Conservation (phyloP, 192 early-diverging fungal genomes). For the Backusella liffmaniae region DNA sequence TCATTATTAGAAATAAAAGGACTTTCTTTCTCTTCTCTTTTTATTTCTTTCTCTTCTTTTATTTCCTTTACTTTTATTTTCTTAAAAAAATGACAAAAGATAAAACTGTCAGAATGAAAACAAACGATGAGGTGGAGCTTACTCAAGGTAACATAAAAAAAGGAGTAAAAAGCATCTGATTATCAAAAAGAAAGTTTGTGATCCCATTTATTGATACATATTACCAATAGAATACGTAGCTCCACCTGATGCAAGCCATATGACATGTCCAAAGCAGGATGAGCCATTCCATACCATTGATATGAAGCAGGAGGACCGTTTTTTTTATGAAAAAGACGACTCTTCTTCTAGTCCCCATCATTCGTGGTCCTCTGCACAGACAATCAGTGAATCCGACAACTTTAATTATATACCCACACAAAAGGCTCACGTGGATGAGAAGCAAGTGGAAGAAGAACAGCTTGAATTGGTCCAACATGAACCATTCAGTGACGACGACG, state of each 20-base stretch:
- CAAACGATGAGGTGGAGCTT: conserved; percentile 3
- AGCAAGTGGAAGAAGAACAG: not conserved
- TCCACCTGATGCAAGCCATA: conserved; percentile 8
- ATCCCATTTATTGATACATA: not conserved
- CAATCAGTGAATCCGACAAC: not conserved
- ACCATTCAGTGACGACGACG: conserved; percentile 15
- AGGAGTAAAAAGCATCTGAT: not conserved
- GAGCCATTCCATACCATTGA: not conserved
- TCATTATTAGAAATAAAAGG: not conserved
- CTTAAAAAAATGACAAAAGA: conserved; percentile 9
- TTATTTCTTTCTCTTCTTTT: not conserved
- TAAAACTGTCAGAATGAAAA: conserved; percentile 17
- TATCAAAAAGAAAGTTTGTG: conserved; percentile 2
- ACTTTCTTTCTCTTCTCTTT: not conserved
- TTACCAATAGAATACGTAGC: not conserved
- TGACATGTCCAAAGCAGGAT: not conserved
- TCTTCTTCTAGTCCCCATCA: not conserved
- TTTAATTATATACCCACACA: not conserved
- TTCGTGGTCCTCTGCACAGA: conserved; percentile 2
- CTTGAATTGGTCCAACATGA: not conserved
- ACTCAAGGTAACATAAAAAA: conserved; percentile 9
- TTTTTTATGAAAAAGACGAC: conserved; percentile 7
- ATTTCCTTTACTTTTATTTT: not conserved
- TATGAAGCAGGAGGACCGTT: conserved; percentile 1
- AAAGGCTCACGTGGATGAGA: not conserved